Percentiles rank a stretch among this genome's conserved stretches.
These are phyloP conservation scores for Cryptococcus sp. DNA, from an alignment of 1,284 basidiomycete genomes.

Conservation along the genomic window DNA sequence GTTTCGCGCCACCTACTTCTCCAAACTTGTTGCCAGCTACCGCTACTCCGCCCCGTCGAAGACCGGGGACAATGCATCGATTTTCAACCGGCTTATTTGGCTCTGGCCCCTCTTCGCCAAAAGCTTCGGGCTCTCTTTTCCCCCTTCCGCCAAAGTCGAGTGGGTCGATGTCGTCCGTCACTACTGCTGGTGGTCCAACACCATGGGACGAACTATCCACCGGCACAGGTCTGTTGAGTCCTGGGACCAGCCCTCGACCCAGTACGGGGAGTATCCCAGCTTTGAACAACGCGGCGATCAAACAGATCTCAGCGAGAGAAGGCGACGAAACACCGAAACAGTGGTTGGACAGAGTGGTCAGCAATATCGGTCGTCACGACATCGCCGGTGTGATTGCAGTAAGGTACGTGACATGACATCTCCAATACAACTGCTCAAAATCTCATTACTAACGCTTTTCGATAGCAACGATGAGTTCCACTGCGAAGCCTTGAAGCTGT, in stretches of 20 bases:
- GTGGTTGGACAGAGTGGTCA: conserved; percentile 67
- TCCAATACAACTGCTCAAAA: background rate
- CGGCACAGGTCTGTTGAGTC: conserved; percentile 14
- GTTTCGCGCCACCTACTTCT: conserved; percentile 25
- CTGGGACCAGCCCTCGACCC: conserved; percentile 31
- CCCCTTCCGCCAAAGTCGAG: conserved; percentile 43
- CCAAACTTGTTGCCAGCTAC: conserved; percentile 28
- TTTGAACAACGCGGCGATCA: conserved; percentile 15
- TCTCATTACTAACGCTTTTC: background rate
- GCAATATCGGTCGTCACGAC: conserved; percentile 71
- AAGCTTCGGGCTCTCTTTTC: conserved; percentile 29
- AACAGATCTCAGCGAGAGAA: conserved; percentile 18
- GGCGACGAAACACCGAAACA: conserved; percentile 68
- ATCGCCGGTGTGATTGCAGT: conserved; percentile 75
- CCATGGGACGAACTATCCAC: conserved; percentile 21
- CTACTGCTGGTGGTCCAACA: conserved; percentile 7
- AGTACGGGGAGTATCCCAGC: conserved; percentile 29
- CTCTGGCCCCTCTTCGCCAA: conserved; percentile 32
- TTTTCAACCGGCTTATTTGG: conserved; percentile 42
- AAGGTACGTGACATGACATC: conserved; percentile 59
- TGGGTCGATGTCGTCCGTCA: conserved; percentile 30
- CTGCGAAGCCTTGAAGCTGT: conserved; percentile 67
- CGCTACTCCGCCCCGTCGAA: conserved; percentile 41
- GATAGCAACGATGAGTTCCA: conserved; percentile 73
- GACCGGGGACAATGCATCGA: conserved; percentile 39